A percentile compares a stretch with the other conserved stretches of the same genome.
Conservation (phyloP, 768 basidiomycete genomes). For the Podaxis mareebaensis region DNA sequence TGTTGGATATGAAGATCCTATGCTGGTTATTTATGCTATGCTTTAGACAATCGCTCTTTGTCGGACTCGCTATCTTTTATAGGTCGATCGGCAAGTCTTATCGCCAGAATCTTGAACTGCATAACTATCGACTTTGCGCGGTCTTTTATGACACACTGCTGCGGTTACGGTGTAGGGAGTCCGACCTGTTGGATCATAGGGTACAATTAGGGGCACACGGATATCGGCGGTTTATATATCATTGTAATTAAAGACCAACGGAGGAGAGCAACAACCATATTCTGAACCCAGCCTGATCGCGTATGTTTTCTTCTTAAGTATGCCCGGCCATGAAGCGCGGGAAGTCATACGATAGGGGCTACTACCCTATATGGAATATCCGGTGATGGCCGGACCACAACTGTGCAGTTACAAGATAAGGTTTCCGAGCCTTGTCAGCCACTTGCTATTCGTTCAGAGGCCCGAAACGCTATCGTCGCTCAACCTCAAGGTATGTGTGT, state of each 20-base stretch:
- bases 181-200: background rate
- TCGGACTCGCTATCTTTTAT: too few species aligned
- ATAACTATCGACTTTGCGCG: too few species aligned
- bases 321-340: background rate
- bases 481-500: conserved; percentile 49
- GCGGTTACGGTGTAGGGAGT: background rate
- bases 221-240: background rate
- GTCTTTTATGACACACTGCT: background rate
- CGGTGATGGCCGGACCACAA: conserved; percentile 38
- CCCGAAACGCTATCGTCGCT: conserved; percentile 33
- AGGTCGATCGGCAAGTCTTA: too few species aligned
- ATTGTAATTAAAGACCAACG: background rate
- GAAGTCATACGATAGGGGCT: conserved; percentile 9
- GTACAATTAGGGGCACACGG: background rate
- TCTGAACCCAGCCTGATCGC: background rate
- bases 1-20: too few species aligned
- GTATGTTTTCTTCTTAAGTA: background rate
- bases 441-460: conserved; percentile 40
- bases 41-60: too few species aligned
- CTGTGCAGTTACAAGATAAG: conserved; percentile 48
- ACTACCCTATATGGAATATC: background rate
- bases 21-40: too few species aligned
- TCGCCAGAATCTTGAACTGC: too few species aligned
- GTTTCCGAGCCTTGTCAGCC: conserved; percentile 42
- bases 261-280: too few species aligned